Base-by-base conservation (phyloP, 768 basidiomycete species). In the Lentinula sp. region DNA sequence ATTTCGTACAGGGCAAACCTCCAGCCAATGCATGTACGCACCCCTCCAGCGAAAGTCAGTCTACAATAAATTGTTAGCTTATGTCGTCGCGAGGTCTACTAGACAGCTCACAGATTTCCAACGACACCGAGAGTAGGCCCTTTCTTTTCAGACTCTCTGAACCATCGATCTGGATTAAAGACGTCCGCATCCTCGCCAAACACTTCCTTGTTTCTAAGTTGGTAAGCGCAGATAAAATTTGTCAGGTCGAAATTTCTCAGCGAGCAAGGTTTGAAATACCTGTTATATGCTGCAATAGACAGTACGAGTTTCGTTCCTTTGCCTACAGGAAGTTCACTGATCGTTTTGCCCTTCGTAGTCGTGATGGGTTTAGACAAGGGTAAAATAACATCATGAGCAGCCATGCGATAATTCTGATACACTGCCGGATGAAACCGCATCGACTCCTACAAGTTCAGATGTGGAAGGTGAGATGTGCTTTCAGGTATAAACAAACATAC, bases 111-210 rank as follows among this genome's bases (percentile, higher is more conserved):
- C 82, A 78, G 65, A 67, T 82, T 81, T 13, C 75, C 75, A 62
- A 77, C 80, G 8, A 81, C 79, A 4, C 79, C 79, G 3, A 81
- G 66, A 7, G 73, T 73, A 3, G 74, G 72, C 16, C 70, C 74
- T 58, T 74, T 79, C 66, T 73, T 79, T 2, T 68, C 69, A 5
- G 69, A 64, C 15, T 68, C 68, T 62, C 64, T 69, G n/a, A 84
- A 64, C 84, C 84, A 87, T 60, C 85, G 72, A 54, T 82, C 80
- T 3, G 83, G 84, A 50, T 81, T 79, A 68, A 80, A 87, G 18
- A 70, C 66, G 56, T 81, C 65, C 2, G 84, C 81, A 65, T 85
- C 82, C n/a, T 77, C 74, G 3, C 85, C 85, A 71, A 84, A 87
- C 15, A 84, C 68, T 18, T 76, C 76, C 46, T 71, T 72, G 62